Base-by-base conservation (phyloP, 768 basidiomycete species). In the Royoungia palumana region DNA sequence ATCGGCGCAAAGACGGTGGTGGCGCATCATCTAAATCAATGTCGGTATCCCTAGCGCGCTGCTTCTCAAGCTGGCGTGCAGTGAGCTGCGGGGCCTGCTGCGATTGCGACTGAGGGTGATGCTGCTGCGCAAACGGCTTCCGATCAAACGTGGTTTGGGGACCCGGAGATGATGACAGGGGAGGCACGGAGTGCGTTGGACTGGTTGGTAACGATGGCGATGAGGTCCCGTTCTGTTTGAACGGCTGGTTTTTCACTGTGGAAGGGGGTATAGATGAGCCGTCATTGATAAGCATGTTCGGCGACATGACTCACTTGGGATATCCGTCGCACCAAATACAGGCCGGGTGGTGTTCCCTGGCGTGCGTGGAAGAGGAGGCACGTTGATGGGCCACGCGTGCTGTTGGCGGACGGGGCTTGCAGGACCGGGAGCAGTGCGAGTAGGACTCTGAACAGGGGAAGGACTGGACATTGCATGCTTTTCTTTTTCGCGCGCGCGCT, bases 11-110 rank as follows among this genome's bases (percentile, higher is more conserved):
- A 4, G 73, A 75, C 19, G 66, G 72, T 4, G 73, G 73, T 22
- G 73, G 74, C 28, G 72, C 69, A 60, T 75, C 74, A 49, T 75
- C 73, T 12, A 75, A 55, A 56, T 67, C 64, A n/a, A 75, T 60
- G 35, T 64, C 52, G 11, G 24, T 6, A 36, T 56, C 46, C 30
- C 51, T 44, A 13, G 47, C 56, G 44, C 56, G 61, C 44, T 55
- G 65, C 44, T 62, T 62, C 34, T 60, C 49, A 35, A 54, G 45
- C 40, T 67, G 65, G 24, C 61, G 61, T 42, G 58, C 61, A 37
- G 53, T 67, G 37, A 55, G 47, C 42, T 52, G 58, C 28, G 45
- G 51, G 41, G 39, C 38, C 46, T 42, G 62, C 27, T 53, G 56
- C 19, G 53, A 30, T 34, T 44, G 45, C 21, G 44, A 27, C 35